Conservation (phyloP, 2,329 filamentous ascomycete genomes). For the Botryotinia narcissicola region DNA sequence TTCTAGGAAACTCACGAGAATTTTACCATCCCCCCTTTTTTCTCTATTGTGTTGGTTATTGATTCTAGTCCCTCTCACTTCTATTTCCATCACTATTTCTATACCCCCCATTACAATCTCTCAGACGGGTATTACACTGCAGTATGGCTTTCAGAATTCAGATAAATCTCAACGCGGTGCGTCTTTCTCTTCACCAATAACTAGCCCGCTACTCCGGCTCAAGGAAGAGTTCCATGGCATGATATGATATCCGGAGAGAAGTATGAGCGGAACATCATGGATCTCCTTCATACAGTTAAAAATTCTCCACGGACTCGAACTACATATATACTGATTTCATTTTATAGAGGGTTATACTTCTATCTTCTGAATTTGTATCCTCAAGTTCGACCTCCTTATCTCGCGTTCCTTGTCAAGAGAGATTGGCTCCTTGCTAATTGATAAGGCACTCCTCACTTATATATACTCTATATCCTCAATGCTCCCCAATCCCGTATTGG, state of each 20-base stretch:
- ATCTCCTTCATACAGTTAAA: not conserved
- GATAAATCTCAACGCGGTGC: not conserved
- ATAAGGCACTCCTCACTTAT: not conserved
- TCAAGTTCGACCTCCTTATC: not conserved
- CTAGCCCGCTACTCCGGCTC: not conserved
- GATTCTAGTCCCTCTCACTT: not conserved
- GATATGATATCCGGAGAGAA: not conserved
- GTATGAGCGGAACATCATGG: not conserved
- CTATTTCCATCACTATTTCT: not conserved
- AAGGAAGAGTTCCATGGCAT: not conserved
- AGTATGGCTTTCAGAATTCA: not conserved
- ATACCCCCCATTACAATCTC: not conserved
- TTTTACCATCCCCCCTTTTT: not conserved
- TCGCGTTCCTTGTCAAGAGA: not conserved
- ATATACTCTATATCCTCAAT: not conserved
- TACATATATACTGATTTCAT: fast-evolving
- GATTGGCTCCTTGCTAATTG: not conserved
- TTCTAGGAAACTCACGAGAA: not conserved
- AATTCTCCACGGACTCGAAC: not conserved
- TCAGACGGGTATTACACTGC: too few species aligned
- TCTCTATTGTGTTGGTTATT: not conserved
- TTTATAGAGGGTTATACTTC: not conserved
- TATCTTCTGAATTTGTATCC: not conserved
- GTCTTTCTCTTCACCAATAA: not conserved
- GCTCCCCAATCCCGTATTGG: not conserved